Conservation (phyloP, 352 stramenopile genomes). For the Globisporangium camurandrum region DNA sequence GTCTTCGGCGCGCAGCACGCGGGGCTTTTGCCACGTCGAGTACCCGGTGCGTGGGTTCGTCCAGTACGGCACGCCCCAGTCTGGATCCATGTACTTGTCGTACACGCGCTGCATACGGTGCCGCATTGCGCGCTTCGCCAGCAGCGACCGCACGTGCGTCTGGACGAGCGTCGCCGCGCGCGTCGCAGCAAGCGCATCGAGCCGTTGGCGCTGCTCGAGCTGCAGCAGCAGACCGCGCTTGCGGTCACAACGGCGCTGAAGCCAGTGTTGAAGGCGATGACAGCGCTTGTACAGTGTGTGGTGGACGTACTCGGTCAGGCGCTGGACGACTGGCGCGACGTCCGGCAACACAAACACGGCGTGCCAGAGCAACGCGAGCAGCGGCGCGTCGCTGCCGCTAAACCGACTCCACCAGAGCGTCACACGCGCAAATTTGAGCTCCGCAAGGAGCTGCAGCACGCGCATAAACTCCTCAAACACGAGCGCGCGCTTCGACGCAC, state of each 20-base stretch:
- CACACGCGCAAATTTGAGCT: slow-evolving; percentile 22
- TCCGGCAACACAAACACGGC: slow-evolving; percentile 26
- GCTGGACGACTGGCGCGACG: slow-evolving; percentile 14
- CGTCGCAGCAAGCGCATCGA: slow-evolving; percentile 9
- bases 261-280: slow-evolving; percentile 26
- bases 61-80: slow-evolving; percentile 62
- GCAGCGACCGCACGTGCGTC: slow-evolving; percentile 16
- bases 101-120: slow-evolving; percentile 35
- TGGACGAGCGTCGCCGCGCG: slow-evolving; percentile 29
- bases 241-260: slow-evolving; percentile 15
- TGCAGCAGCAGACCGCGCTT: slow-evolving; percentile 21
- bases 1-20: slow-evolving; percentile 39
- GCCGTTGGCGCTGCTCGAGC: slow-evolving; percentile 9
- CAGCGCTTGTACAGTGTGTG: slow-evolving; percentile 19
- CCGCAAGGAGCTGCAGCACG: slow-evolving; percentile 22
- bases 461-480: slow-evolving; percentile 35
- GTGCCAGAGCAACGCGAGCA: slow-evolving; percentile 40
- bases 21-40: slow-evolving; percentile 65
- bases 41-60: slow-evolving; percentile 54
- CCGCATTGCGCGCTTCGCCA: slow-evolving; percentile 26
- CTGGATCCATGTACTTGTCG: slow-evolving; percentile 66
- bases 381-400: slow-evolving; percentile 25
- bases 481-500: slow-evolving; percentile 38
- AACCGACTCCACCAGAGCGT: slow-evolving; percentile 39
- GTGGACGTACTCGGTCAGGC: slow-evolving; percentile 12